A percentile compares a stretch with the other conserved stretches of the same genome.
Conservation (phyloP, 1,139 yeast genomes). For the Fermentozyma sake region DNA sequence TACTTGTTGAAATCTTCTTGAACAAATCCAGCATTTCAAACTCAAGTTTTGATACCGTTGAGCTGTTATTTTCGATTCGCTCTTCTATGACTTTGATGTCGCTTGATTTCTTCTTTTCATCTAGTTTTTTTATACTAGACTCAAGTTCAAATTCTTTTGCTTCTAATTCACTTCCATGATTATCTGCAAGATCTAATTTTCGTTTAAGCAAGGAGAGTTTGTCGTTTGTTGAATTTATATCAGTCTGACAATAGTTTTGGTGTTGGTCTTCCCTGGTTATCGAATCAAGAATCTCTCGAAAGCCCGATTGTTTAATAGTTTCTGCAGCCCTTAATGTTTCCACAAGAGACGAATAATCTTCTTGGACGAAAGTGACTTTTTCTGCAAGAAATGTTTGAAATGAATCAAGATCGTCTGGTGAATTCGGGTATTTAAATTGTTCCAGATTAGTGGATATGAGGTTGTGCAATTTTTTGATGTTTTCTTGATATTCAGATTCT, state of each 20-base stretch:
- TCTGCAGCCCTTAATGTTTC: too few species aligned
- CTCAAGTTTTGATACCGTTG: conserved; percentile 42
- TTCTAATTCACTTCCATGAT: conserved; percentile 38
- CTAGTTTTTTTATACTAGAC: conserved; percentile 26
- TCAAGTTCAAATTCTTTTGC: conserved; percentile 34
- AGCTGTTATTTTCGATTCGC: conserved; percentile 37
- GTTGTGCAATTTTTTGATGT: conserved; percentile 16
- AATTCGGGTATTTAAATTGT: conserved; percentile 1
- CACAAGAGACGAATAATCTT: too few species aligned
- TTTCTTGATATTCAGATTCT: conserved; percentile 30
- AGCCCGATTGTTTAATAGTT: conserved; percentile 5
- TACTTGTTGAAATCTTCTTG: conserved; percentile 45
- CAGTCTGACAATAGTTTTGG: conserved; percentile 29
- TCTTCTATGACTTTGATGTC: conserved; percentile 26
- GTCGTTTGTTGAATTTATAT: conserved; percentile 23
- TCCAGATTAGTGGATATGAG: too few species aligned
- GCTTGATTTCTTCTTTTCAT: conserved; percentile 20
- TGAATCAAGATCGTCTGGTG: background rate
- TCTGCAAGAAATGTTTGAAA: background rate
- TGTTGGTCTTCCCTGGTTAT: conserved; percentile 41
- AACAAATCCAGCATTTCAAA: conserved; percentile 51
- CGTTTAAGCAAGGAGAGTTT: conserved; percentile 31
- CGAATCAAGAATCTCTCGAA: conserved; percentile 6
- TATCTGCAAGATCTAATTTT: conserved; percentile 30
- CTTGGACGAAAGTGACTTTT: background rate